Base-by-base conservation (phyloP, 1,284 basidiomycete species). In the Boletus mariae region DNA sequence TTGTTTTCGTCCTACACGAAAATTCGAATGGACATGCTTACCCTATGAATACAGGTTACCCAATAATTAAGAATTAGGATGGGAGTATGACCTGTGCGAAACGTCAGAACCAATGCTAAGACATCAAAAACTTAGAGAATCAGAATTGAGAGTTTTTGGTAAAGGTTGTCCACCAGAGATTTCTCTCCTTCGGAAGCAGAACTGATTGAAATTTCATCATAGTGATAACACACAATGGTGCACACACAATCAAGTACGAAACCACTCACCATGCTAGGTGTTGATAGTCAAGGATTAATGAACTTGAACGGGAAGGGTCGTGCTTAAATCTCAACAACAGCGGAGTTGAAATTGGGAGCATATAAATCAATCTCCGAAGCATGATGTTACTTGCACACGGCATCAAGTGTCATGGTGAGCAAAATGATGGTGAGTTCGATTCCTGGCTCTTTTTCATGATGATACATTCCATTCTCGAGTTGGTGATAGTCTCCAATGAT, bases 131-230 rank as follows among this genome's bases (percentile, higher is more conserved):
- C 20, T 20, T 20, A 68, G 58, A 65, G 62, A 53, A 66, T 83
- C 79, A 81, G 78, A 61, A 74, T 71, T 77, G 72, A 72, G 67
- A 71, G 69, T 20, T 78, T 80, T 83, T 80, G 80, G 80, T 81
- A 73, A 44, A 64, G 53, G 74, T 73, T 85, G 74, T 87, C 84
- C 85, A 85, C 84, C 80, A 87, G 73, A 81, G 75, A 77, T 71
- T 74, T 29, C 76, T 80, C 83, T 81, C 77, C 57, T 85, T 87
- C 85, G 84, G 85, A 87, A 87, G 85, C 85, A 87, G 85, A 87
- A 87, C 85, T 87, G 85, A 85, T 71, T 73, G 23, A 63, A 56
- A 68, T 57, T 69, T 80, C 83, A 85, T 85, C 82, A 80, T 62
- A 71, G 62, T 46, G 28, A 42, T 8, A 31, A 13, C 12, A 43